Percentiles rank a stretch among this genome's conserved stretches.
phyloP scores from a whole-genome alignment of 352 stramenopile genomes.

The Globisporangium solare region DNA sequence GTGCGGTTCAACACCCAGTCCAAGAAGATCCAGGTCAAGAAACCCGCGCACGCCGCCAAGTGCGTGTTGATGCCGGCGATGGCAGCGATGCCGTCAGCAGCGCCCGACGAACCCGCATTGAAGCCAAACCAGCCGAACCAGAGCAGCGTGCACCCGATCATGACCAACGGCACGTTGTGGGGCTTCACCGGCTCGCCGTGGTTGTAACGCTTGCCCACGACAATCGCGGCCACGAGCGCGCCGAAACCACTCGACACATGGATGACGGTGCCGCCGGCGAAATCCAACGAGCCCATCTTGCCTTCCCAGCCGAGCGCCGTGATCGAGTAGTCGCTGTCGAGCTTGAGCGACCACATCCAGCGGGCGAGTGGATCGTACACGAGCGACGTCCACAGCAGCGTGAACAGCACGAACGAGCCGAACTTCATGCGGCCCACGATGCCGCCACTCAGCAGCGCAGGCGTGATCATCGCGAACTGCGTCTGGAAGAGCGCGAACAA shows the following conservation, averaged over 20 bases:
- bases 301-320: conserved; percentile 51
- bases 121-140: conserved; percentile 89
- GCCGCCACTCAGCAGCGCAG: conserved; percentile 65
- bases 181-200: conserved; percentile 64
- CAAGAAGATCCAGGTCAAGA: conserved; percentile 63
- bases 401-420: conserved; percentile 67
- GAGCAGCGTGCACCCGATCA: conserved; percentile 70
- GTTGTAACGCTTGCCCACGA: conserved; percentile 76
- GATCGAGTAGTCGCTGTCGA: conserved; percentile 46
- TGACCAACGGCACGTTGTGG: conserved; percentile 83
- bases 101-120: conserved; percentile 63
- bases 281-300: conserved; percentile 75
- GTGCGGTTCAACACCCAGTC: conserved; percentile 49
- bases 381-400: conserved; percentile 73
- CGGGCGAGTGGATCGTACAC: conserved; percentile 83
- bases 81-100: conserved; percentile 57
- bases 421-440: conserved; percentile 87
- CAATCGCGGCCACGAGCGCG: conserved; percentile 57
- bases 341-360: conserved; percentile 80
- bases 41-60: conserved; percentile 49
- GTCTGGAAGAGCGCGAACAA: conserved; percentile 82
- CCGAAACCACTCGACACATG: conserved; percentile 79
- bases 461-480: conserved; percentile 80
- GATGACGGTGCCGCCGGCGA: conserved; percentile 81
- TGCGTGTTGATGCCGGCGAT: conserved; percentile 75